phyloP scores from a whole-genome alignment of 2,329 filamentous ascomycete species.

The Stagonosporopsis rhizophila region DNA sequence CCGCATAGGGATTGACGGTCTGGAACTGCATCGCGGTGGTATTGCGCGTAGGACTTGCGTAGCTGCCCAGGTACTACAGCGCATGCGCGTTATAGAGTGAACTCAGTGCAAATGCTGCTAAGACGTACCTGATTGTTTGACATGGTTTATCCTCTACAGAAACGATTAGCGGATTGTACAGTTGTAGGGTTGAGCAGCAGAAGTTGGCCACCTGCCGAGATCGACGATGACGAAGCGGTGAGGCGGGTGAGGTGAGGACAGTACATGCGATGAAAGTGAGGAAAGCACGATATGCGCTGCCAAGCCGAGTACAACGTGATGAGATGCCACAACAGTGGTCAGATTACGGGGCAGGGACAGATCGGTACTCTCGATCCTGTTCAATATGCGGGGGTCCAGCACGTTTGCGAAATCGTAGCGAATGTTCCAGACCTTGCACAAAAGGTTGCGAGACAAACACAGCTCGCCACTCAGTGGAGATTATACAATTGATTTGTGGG shows the following conservation, averaged over 20 bases:
- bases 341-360: neutral
- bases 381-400: neutral
- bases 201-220: too few species aligned
- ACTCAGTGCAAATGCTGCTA: neutral
- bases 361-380: neutral
- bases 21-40: conserved; percentile 4
- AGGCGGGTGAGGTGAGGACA: neutral
- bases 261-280: neutral
- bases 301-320: conserved; percentile 1
- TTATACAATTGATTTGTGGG: too few species aligned
- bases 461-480: neutral
- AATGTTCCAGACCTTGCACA: neutral
- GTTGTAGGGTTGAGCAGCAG: neutral
- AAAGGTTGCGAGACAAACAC: conserved; percentile 7
- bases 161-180: neutral
- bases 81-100: neutral
- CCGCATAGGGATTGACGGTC: conserved; percentile 10
- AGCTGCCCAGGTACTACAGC: conserved; percentile 2
- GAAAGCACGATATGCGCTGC: conserved; percentile 8
- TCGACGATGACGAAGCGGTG: neutral
- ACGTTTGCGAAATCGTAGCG: neutral
- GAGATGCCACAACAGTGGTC: neutral
- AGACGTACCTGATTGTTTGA: conserved; percentile 9
- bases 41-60: neutral
- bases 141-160: neutral